A percentile compares a stretch with the other conserved stretches of the same genome.
These are phyloP conservation scores for Triticum turgidum DNA, from an alignment of 176 grass and related monocot species.

Conservation along the genomic window DNA sequence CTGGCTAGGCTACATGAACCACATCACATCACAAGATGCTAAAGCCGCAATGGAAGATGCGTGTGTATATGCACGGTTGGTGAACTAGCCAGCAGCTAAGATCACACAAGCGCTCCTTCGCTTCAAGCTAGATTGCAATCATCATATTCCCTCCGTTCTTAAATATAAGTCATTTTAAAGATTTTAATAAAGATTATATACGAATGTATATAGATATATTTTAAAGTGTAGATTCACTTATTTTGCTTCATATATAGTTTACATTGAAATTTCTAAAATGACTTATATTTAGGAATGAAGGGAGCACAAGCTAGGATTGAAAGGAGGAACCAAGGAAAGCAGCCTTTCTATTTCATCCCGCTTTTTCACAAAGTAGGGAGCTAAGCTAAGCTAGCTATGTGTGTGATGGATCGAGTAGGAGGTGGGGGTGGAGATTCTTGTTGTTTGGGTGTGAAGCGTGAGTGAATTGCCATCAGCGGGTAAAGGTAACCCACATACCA, in stretches of 20 bases:
- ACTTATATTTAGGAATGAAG: too few species aligned
- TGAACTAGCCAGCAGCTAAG: neutral
- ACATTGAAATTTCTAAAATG: too few species aligned
- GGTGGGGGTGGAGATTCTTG: neutral
- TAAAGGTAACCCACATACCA: neutral
- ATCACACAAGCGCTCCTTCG: neutral
- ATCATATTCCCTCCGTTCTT: neutral
- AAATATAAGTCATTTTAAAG: too few species aligned
- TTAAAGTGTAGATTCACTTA: too few species aligned
- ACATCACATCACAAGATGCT: neutral
- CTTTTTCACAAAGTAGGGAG: neutral
- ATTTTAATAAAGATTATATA: too few species aligned
- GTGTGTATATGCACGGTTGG: neutral
- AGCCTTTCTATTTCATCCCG: neutral
- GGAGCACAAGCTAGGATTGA: neutral
- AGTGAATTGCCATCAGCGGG: neutral
- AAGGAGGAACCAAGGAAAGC: neutral
- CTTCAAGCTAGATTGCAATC: neutral
- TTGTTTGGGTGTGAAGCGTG: neutral
- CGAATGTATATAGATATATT: too few species aligned
- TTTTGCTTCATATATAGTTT: too few species aligned
- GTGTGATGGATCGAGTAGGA: neutral
- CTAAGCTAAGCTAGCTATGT: neutral
- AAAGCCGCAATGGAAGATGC: neutral
- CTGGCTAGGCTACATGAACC: neutral